phyloP scores from a whole-genome alignment of 768 basidiomycete genomes.

The Harrya chromipes region DNA sequence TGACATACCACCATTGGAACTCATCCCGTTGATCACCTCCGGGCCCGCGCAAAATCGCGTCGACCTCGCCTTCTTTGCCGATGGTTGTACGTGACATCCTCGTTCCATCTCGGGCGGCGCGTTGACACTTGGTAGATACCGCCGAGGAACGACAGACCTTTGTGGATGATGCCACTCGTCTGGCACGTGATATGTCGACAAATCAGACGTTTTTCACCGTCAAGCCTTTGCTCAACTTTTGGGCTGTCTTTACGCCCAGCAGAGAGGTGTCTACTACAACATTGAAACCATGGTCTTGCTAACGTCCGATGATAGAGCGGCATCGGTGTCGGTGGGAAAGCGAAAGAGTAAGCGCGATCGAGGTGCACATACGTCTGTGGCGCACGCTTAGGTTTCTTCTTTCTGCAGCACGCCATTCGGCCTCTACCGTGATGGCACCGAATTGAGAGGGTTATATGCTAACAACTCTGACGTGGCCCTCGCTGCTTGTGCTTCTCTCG shows the following conservation, averaged over 20 bases:
- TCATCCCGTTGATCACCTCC: constrained; percentile 56
- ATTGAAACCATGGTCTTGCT: too few relatives aligned
- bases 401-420: constrained; percentile 64
- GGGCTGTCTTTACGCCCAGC: constrained; percentile 77
- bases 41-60: constrained; percentile 65
- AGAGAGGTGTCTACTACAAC: constrained; percentile 61
- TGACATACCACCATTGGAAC: constrained; percentile 45
- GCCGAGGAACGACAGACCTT: constrained; percentile 58
- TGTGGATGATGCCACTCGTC: constrained; percentile 57
- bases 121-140: constrained; percentile 42
- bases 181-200: constrained; percentile 65
- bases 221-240: constrained; percentile 73
- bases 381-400: constrained; percentile 4
- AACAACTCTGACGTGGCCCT: constrained; percentile 62
- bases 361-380: neutral
- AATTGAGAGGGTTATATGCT: constrained; percentile 71
- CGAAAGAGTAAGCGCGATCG: constrained; percentile 56
- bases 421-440: constrained; percentile 74
- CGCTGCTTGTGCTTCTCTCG: constrained; percentile 64
- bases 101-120: neutral
- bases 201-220: constrained; percentile 80
- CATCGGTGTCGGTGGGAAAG: constrained; percentile 61
- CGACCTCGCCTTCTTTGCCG: constrained; percentile 73
- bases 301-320: constrained; percentile 48
- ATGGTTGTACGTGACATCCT: constrained; percentile 58